Base-by-base conservation (phyloP, 352 stramenopile species). In the Thraustochytrium aureum region DNA sequence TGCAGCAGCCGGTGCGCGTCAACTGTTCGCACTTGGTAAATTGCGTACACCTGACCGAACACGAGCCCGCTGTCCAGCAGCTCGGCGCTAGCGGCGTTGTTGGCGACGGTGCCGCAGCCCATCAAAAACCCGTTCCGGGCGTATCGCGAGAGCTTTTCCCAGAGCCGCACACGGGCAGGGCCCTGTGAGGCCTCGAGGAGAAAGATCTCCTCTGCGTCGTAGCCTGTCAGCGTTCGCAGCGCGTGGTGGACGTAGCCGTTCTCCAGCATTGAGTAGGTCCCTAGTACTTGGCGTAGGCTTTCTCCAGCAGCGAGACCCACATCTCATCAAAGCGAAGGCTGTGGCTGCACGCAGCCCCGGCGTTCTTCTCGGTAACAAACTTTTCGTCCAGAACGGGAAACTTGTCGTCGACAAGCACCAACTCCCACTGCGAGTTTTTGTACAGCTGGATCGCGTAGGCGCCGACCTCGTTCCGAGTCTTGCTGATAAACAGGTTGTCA, bases 231-330 rank as follows among this genome's bases (percentile, higher is more conserved):
- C 33, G 90, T 87, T 38, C 90, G 85, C 26, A 97, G 86, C 37
- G 92, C 92, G 61, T 96, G 90, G 82, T 97, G 92, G n/a, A 97
- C 92, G 83, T 92, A 95, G 26, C 89, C 90, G 4, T 86, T 83
- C 84, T 96, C 90, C 2, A 97, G 85, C 20, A 89, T 86, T 7
- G 89, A 89, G 75, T 95, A 96, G 0, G 90, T 90, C 6, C 92
- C 91, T 94, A 92, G 83, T 96, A 96, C 69, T 96, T 96, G 14
- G 92, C 92, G 38, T 94, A 94, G 6, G 91, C 91, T 84, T 96
- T 96, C 81, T 96, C 92, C n/a, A 96, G 84, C 26, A 97, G 81
- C 33, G 92, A 90, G 2, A 97, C 91, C 92, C 92, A 97, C 45
- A 97, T 86, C 74, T 96, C 92, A 83, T 94, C 89, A 82, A 94